Evolutionary conservation across 148 eudicot species (phyloP), one percentile per base, ranked within the genome.

Genomic region (Chenopodium berlandieri): DNA sequence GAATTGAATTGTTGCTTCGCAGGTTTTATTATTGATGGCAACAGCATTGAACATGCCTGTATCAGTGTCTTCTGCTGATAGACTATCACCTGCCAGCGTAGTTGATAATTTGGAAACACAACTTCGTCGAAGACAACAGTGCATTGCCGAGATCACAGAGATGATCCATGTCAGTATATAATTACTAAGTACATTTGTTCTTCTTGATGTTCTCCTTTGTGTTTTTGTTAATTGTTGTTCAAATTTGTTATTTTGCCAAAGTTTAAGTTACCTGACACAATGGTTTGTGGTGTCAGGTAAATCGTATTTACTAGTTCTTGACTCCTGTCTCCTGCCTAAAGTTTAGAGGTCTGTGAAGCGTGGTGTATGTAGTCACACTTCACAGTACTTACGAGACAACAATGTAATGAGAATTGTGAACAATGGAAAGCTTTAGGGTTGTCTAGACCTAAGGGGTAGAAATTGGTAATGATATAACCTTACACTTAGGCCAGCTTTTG

Each of bases 11-110:
- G 37, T 67, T 66, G 31, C 16, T 62, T 47, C 69, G 88, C 92
- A 94, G 98, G 95, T 94, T 75, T 75, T 94, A 30, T 81, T 95
- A 86, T 79, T 95, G 87, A 95, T 95, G 98, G 97, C 96, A 71
- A 93, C 95, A 82, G 98, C 98, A 66, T 84, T 95, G 81, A 91
- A 92, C 81, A 58, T 83, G 79, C 92, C 87, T 69, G 77, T 88
- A 62, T 83, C 91, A 22, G 79, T 82, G 37, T 72, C 90, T 25
- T 68, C 84, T 76, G 17, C 91, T 60, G 88, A 77, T 32, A 82
- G 75, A 72, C 85, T 84, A 60, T 69, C 83, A 75, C 31, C 91
- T 68, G 89, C 56, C 44, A 72, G 54, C 69, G 89, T 84, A 68
- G 83, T 82, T 85, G 90, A 85, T 87, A 80, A 81, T 65, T 70